phyloP scores from a whole-genome alignment of 306 rosid species.

The Casuarina equisetifolia region DNA sequence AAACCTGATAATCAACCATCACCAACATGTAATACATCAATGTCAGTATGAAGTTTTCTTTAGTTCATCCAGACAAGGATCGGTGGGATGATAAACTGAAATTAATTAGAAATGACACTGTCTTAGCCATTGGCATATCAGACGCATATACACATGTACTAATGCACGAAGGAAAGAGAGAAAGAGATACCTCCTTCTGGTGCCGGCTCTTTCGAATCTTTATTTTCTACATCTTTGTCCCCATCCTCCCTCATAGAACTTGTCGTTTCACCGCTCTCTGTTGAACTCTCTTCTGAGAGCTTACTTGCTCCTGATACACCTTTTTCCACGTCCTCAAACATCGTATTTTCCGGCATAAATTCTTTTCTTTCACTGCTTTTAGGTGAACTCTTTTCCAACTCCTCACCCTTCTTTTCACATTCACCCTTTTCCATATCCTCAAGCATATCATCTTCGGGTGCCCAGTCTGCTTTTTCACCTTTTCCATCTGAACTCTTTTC shows the following conservation, averaged over 20 bases:
- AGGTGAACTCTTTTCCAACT: slow-evolving; percentile 22
- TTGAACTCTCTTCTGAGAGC: neutral
- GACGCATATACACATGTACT: neutral
- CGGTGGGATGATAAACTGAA: no score
- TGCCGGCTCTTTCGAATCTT: slow-evolving; percentile 8
- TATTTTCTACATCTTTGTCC: slow-evolving; percentile 11
- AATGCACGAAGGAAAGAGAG: neutral
- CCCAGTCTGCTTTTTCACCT: slow-evolving; percentile 8
- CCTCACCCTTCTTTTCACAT: slow-evolving; percentile 22
- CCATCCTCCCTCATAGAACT: neutral
- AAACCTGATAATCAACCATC: slow-evolving; percentile 32
- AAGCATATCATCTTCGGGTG: slow-evolving; percentile 27
- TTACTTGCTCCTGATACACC: slow-evolving; percentile 12
- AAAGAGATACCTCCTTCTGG: slow-evolving; percentile 33
- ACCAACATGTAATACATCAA: slow-evolving; percentile 3
- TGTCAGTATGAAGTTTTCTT: neutral
- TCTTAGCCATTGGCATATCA: no score
- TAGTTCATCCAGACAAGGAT: no score
- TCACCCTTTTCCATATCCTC: slow-evolving; percentile 56
- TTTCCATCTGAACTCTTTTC: slow-evolving; percentile 36
- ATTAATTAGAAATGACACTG: no score
- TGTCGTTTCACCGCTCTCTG: neutral
- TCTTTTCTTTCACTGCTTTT: slow-evolving; percentile 17
- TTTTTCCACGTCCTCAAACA: slow-evolving; percentile 24
- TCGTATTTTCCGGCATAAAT: neutral